Evolutionary conservation across 2,329 filamentous ascomycete genomes (phyloP), one percentile per base, ranked within the genome.

Genomic region (Exophiala sideris): DNA sequence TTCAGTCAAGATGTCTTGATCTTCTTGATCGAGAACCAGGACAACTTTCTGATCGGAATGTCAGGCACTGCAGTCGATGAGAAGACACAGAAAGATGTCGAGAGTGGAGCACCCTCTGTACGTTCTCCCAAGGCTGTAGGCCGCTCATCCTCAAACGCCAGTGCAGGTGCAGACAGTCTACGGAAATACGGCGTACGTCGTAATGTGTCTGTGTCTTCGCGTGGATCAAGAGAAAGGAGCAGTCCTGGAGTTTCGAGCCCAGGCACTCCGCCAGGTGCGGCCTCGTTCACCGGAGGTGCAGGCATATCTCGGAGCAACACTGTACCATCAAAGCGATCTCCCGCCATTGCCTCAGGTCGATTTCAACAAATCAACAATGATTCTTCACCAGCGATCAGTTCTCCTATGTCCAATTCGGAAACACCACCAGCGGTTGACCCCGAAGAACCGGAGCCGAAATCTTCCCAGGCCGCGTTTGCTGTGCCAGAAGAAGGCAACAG

Each of bases 41-140:
- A 99, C 67, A 89, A 96, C 71, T 99, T 99, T 77, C 77, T 99
- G 61, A 95, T 99, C 61, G 94, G 94, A 51, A 99, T 99, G 94
- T 89, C 91, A 68, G 94, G 94, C 41, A 96, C 91, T n/a, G 91
- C 85, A n/a, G 89, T 91, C n/a, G 91, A 96, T 67, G 89, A 95
- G 67, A 85, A 83, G 57, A 85, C 83, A 6, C 78, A 84, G 46
- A 81, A 82, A 65, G 82, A 85, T 57, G 77, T 85, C 35, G 85
- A 91, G 66, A 89, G 88, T 52, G 87, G 87, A 2, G 73, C 68
- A 63, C 61, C 67, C n/a, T 79, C 70, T 56, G 74, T 71, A 52
- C 74, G 73, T 67, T 76, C 70, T 65, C 82, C 58, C 80, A 81
- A 66, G 76, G 79, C 45, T 79, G 58, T 95, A 48, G 81, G 80